These are phyloP conservation scores for Rosa chinensis DNA, from an alignment of 306 rosid genomes.

Conservation along the genomic window DNA sequence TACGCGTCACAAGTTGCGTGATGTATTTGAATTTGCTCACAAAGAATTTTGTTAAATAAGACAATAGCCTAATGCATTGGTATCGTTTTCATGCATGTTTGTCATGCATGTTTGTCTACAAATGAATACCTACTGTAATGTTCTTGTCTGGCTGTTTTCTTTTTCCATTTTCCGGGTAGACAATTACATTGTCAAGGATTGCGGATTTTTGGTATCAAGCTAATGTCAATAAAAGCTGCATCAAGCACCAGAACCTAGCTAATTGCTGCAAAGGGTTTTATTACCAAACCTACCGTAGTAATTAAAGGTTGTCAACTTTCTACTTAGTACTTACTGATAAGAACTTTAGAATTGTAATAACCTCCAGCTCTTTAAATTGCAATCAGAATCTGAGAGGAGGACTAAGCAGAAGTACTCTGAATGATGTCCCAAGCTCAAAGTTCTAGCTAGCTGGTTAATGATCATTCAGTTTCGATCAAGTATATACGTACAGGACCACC, in stretches of 20 bases:
- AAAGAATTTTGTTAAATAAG: slow-evolving; percentile 12
- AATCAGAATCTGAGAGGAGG: background rate
- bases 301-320: background rate
- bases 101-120: slow-evolving; percentile 30
- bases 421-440: no score
- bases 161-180: slow-evolving; percentile 48
- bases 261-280: slow-evolving; percentile 36
- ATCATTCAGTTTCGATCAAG: background rate
- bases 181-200: slow-evolving; percentile 39
- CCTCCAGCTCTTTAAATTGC: no score
- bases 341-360: background rate
- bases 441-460: background rate
- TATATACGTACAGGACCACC: background rate
- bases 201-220: slow-evolving; percentile 37
- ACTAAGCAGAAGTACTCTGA: background rate
- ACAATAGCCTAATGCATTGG: background rate
- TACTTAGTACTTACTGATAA: background rate
- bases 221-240: slow-evolving; percentile 31
- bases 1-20: background rate
- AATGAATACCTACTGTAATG: slow-evolving; percentile 25
- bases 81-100: slow-evolving; percentile 5
- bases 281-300: background rate
- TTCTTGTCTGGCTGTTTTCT: slow-evolving; percentile 39
- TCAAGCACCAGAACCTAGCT: slow-evolving; percentile 11
- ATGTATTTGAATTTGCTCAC: slow-evolving; percentile 16